Percentiles rank a stretch among this genome's conserved stretches.
phyloP scores from a whole-genome alignment of 2,329 filamentous ascomycete genomes.

The Scedosporium dehoogii region DNA sequence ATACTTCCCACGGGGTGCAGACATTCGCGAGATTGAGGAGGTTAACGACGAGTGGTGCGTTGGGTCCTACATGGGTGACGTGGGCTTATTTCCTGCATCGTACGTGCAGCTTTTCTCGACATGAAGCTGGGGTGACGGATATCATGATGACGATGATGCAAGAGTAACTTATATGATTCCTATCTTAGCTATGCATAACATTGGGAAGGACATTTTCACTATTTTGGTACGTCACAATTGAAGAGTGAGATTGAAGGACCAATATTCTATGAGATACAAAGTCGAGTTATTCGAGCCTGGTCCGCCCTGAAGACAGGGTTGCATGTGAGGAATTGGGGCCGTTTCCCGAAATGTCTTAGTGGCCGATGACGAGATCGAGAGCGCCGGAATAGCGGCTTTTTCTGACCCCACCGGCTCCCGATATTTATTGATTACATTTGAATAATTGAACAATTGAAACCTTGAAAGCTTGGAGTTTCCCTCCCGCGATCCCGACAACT shows the following conservation, averaged over 20 bases:
- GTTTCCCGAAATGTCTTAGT: background rate
- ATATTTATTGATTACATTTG: background rate
- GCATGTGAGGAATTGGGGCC: too few relatives aligned
- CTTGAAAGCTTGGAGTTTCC: too few relatives aligned
- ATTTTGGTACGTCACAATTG: too few relatives aligned
- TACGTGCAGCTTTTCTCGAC: conserved; percentile 50
- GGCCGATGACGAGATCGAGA: background rate
- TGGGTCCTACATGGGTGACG: conserved; percentile 72
- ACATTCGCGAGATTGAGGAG: conserved; percentile 74
- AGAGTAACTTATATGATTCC: background rate
- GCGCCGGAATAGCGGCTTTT: background rate
- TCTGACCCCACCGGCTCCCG: background rate
- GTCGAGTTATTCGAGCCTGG: too few relatives aligned
- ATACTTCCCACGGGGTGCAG: conserved; percentile 71
- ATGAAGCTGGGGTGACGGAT: background rate
- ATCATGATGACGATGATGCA: background rate
- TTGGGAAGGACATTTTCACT: background rate
- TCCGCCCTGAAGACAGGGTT: too few relatives aligned
- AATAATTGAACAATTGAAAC: too few relatives aligned
- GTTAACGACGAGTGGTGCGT: conserved; percentile 88
- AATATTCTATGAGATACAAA: background rate
- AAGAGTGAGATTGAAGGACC: background rate
- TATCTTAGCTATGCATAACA: background rate
- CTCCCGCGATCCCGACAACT: too few relatives aligned
- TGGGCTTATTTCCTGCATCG: conserved; percentile 70